Evolutionary conservation across 2,329 filamentous ascomycete genomes (phyloP), one percentile per base, ranked within the genome.

Genomic region (Fusarium tricinctum): DNA sequence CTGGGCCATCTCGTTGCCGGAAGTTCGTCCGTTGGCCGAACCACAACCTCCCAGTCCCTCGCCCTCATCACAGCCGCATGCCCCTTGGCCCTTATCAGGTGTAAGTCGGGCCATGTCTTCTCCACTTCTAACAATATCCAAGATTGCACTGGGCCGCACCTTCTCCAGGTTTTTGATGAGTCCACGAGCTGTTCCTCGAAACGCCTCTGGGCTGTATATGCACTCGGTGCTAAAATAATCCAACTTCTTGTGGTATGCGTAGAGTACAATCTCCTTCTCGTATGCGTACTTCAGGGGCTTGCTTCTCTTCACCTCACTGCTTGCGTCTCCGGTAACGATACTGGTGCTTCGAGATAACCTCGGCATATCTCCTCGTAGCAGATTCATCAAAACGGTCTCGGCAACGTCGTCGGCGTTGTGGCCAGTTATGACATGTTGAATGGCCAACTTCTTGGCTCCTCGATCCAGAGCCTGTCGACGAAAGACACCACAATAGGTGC

Each of bases 141-240:
- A 78, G 51, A 99, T 98, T 5, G 95, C 94, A 74, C 94, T 97
- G 2, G 96, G 95, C 3, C 96, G 87, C 9, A 99, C 93, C 72
- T 92, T 92, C 80, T 99, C 96, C 32, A 99, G 83, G 72, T 95
- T 97, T 82, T 99, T 99, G 79, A 99, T 97, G 60, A 99, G 81
- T 26, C 91, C 92, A 68, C 96, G 88, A 3, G 96, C 96, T 70
- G 93, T 97, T 5, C 96, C 96, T 61, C 96, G 87, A 77, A 99
- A 99, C 3, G 96, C 96, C 80, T 99, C 96, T 0, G 96, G 96
- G 54, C 93, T 97, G 83, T 99, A 99, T 63, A 99, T 94, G 83
- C 96, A 99, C 81, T 99, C 96, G 0, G 96, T 99, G 75, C 91
- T 97, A 81, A 99, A 99, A 81, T 99, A 99, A 77, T 98, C 94